phyloP scores from a whole-genome alignment of 1,139 yeast species.

The Sugiyamaella pinicola region DNA sequence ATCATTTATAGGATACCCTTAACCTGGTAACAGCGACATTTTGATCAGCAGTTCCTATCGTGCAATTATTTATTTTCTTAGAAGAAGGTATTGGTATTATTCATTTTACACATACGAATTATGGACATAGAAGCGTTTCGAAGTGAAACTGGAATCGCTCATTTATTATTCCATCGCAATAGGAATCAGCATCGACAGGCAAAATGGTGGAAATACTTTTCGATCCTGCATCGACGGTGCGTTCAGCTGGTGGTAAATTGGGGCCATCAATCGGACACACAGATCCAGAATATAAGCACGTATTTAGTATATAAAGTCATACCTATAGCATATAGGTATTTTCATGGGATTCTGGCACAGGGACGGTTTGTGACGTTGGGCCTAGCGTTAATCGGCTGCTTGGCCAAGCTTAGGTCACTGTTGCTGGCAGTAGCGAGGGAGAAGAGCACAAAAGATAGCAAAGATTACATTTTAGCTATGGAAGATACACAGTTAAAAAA shows the following conservation, averaged over 20 bases:
- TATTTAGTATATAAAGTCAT: constrained; percentile 49
- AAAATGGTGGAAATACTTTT: constrained; percentile 73
- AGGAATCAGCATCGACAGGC: constrained; percentile 75
- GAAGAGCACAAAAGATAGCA: neutral
- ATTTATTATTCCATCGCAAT: constrained; percentile 67
- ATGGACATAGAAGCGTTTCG: constrained; percentile 16
- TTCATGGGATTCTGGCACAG: constrained; percentile 67
- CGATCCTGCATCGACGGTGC: constrained; percentile 59
- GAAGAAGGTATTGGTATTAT: no score
- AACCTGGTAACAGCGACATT: no score
- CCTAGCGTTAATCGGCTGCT: constrained; percentile 61
- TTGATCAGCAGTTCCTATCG: no score
- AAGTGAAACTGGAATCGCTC: constrained; percentile 59
- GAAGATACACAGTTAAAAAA: neutral
- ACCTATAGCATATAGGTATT: constrained; percentile 58
- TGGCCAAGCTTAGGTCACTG: constrained; percentile 48
- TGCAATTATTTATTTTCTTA: no score
- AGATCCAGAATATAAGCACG: constrained; percentile 19
- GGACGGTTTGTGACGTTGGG: constrained; percentile 83
- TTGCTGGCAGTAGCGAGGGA: constrained; percentile 4
- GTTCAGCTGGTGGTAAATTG: constrained; percentile 23
- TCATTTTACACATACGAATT: no score
- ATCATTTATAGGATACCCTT: no score
- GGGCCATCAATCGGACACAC: constrained; percentile 17
- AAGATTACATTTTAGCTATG: no score